Conservation (phyloP, 129 eudicot species). For the Saussurea involucrata region DNA sequence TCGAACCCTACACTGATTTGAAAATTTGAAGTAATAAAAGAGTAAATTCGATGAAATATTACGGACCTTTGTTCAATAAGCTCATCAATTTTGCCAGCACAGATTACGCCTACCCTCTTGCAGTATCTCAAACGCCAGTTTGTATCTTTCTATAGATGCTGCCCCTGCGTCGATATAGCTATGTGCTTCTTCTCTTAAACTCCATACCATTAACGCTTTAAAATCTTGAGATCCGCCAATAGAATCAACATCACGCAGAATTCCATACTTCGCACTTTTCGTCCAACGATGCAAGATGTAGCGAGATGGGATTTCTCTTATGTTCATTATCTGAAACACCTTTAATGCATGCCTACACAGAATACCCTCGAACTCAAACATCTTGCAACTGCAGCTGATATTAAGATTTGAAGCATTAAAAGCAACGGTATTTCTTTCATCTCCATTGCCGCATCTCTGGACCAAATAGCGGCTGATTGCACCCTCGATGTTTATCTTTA, state of each 20-base stretch:
- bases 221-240: slow-evolving; percentile 64
- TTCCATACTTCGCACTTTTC: slow-evolving; percentile 66
- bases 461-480: slow-evolving; percentile 68
- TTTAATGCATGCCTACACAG: slow-evolving; percentile 78
- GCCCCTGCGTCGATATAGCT: slow-evolving; percentile 78
- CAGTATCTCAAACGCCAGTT: slow-evolving; percentile 85
- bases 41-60: background rate
- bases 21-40: slow-evolving; percentile 10
- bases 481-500: slow-evolving; percentile 74
- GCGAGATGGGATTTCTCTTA: slow-evolving; percentile 78
- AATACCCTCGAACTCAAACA: slow-evolving; percentile 86
- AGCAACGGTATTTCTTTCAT: slow-evolving; percentile 73
- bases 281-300: slow-evolving; percentile 77
- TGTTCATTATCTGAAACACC: slow-evolving; percentile 72
- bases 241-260: slow-evolving; percentile 59
- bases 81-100: slow-evolving; percentile 68
- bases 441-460: slow-evolving; percentile 71
- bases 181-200: slow-evolving; percentile 80
- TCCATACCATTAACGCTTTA: slow-evolving; percentile 70
- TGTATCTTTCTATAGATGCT: slow-evolving; percentile 66
- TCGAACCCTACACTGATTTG: slow-evolving; percentile 17
- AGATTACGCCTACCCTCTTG: slow-evolving; percentile 82
- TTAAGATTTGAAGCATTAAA: slow-evolving; percentile 73
- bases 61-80: slow-evolving; percentile 23
- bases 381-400: slow-evolving; percentile 71